Percentiles rank a stretch among this genome's conserved stretches.
Conservation (phyloP, 768 basidiomycete genomes). For the Lactarius hengduanensis region DNA sequence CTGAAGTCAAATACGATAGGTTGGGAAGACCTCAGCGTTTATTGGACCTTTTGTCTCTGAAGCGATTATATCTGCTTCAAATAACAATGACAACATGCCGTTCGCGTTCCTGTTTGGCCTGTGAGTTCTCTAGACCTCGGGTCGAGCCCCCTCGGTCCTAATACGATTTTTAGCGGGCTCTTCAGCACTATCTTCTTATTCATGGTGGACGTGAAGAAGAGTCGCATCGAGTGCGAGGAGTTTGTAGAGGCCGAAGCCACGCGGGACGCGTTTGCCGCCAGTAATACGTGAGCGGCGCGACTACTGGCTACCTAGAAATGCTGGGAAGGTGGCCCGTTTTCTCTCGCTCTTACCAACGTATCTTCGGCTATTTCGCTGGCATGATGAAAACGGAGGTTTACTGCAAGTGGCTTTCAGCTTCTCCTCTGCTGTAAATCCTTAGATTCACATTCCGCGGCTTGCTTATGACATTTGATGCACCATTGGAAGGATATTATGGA, state of each 20-base stretch:
- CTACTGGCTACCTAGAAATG: background rate
- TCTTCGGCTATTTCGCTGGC: background rate
- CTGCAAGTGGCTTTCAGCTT: no score
- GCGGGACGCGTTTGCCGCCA: constrained; percentile 38
- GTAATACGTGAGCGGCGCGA: background rate
- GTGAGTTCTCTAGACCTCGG: constrained; percentile 39
- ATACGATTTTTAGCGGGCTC: constrained; percentile 41
- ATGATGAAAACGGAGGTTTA: no score
- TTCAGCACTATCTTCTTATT: constrained; percentile 58
- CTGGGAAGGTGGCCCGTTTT: background rate
- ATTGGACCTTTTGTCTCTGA: constrained; percentile 75
- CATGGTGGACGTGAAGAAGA: constrained; percentile 64
- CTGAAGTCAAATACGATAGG: constrained; percentile 35
- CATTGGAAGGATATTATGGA: no score
- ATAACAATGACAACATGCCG: constrained; percentile 71
- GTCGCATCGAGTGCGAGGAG: constrained; percentile 58
- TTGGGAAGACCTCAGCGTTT: constrained; percentile 75
- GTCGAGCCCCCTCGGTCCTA: constrained; percentile 1
- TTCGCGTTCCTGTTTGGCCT: constrained; percentile 71
- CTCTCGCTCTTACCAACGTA: background rate
- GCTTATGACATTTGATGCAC: no score
- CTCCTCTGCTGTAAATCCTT: no score
- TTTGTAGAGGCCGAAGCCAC: constrained; percentile 56
- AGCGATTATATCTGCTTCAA: constrained; percentile 67
- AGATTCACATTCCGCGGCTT: no score